Evolutionary conservation across 75 land plant genomes (phyloP).

Genomic region (Selaginella tamariscina): DNA sequence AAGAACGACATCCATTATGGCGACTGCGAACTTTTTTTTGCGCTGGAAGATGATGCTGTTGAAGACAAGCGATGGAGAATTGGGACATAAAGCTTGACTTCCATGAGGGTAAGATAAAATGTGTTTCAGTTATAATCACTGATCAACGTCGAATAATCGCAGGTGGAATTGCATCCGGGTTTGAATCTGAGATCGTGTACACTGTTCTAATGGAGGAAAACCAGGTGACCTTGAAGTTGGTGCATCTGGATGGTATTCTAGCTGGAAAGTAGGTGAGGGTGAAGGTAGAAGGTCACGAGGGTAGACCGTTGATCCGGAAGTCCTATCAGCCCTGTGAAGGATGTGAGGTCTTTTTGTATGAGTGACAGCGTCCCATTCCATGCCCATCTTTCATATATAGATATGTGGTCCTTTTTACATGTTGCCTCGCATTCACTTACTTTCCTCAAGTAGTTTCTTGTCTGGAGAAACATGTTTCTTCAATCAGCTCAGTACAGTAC

Average conservation of each 20-base stretch:
- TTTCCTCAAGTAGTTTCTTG: not conserved
- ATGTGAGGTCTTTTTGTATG: not conserved
- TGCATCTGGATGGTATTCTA: not conserved
- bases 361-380: not conserved
- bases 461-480: not conserved
- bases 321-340: conserved; percentile 1
- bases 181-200: conserved; percentile 3
- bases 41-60: conserved; percentile 3
- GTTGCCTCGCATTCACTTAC: not conserved
- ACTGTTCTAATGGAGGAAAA: not conserved
- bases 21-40: not conserved
- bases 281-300: not conserved
- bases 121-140: not conserved
- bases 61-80: conserved; percentile 1
- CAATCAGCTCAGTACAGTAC: not conserved
- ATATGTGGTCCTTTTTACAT: not conserved
- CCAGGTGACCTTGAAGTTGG: conserved; percentile 1
- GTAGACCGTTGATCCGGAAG: conserved; percentile 1
- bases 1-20: conserved; percentile 1
- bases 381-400: not conserved
- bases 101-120: conserved; percentile 1
- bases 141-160: not conserved
- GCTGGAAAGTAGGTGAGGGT: conserved; percentile 3
- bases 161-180: not conserved
- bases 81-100: conserved; percentile 1